Evolutionary conservation across 2,329 filamentous ascomycete species (phyloP), one percentile per base, ranked within the genome.

Genomic region (Colletotrichum australisinense): DNA sequence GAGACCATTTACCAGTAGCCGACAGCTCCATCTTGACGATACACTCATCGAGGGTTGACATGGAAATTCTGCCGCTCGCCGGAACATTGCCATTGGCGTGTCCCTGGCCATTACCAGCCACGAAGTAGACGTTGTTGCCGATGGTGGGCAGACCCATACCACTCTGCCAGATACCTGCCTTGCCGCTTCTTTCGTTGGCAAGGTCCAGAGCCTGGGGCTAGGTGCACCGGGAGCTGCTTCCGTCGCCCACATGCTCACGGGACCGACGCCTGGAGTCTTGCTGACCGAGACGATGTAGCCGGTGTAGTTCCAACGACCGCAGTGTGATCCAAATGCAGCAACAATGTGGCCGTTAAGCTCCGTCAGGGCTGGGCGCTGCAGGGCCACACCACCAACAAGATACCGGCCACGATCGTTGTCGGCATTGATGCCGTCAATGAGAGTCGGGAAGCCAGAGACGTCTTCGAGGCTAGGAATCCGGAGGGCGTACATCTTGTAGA

Each of bases 321-420:
- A 88, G 68, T 87, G 82, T 8, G 85, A 85, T 14, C 86, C 86
- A 73, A 88, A 87, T 1, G 81, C 85, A 16, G 82, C 86, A 63
- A 87, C 84, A 5, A 88, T 80, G 28, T 83, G 79, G 28, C 82
- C 81, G 38, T 85, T 76, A 56, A 76, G 63, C 35, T 76, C 71
- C 22, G 75, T 67, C 53, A 87, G 74, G 42, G 83, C 81, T 1
- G 85, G 83, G 22, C 85, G 79, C 76, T 88, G 86, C 59, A 87
- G 79, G 30, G 86, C 80, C 5, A 84, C 81, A 1, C 86, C 86
- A 5, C 85, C 85, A 49, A 85, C 78, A 74, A 87, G 87, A 53
- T 84, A 85, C 69, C 84, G 83, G 1, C 80, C 77, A 8, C 79
- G 76, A 73, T 87, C 85, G 71, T 87, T 87, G 65, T 86, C 84